Conservation (phyloP, 2,329 filamentous ascomycete species). For the Xylogone sp. region DNA sequence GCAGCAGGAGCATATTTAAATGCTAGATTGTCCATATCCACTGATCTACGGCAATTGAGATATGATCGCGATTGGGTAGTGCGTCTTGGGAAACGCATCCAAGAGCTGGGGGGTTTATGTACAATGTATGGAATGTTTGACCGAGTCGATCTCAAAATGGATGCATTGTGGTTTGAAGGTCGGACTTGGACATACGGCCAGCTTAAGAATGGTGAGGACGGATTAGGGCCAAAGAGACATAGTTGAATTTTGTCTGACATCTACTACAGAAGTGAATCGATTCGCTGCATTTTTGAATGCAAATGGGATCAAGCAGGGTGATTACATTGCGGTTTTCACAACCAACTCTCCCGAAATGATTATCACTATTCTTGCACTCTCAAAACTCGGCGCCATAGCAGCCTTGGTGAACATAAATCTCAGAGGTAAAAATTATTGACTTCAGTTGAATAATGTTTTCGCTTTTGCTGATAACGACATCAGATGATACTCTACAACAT, state of each 20-base stretch:
- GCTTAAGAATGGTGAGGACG: conserved; percentile 13
- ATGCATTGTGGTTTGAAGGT: conserved; percentile 45
- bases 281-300: conserved; percentile 36
- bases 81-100: conserved; percentile 32
- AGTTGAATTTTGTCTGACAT: conserved; percentile 5
- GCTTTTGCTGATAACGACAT: neutral
- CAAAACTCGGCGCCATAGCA: conserved; percentile 40
- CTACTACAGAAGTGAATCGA: conserved; percentile 35
- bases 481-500: conserved; percentile 40
- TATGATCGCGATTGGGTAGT: conserved; percentile 30
- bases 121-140: conserved; percentile 40
- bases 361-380: conserved; percentile 37
- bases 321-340: conserved; percentile 42
- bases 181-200: conserved; percentile 42
- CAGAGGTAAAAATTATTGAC: conserved; percentile 31
- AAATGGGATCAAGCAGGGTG: conserved; percentile 32
- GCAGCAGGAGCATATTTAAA: conserved; percentile 25
- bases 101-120: conserved; percentile 32
- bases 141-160: conserved; percentile 32
- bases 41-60: conserved; percentile 32
- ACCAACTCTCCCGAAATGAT: conserved; percentile 47
- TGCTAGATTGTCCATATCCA: conserved; percentile 4
- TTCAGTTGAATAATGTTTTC: neutral
- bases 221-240: conserved; percentile 2
- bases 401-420: conserved; percentile 44